Percentiles rank a stretch among this genome's conserved stretches.
Evolutionary conservation across 805 yeast species (phyloP).

Genomic region (Suhomyces kilbournensis): DNA sequence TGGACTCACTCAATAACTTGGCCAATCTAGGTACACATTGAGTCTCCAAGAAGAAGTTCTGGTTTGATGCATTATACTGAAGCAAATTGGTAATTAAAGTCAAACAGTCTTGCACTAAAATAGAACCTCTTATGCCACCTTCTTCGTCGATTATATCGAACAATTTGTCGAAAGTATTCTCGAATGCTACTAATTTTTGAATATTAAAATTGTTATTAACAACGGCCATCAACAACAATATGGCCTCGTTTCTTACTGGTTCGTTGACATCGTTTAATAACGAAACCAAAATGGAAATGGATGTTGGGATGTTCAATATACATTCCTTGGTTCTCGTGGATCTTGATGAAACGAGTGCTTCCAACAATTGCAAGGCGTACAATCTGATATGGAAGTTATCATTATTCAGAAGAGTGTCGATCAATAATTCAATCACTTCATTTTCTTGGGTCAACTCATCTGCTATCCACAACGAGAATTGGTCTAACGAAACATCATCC

Average conservation of each 20-base stretch:
- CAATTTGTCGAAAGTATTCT: constrained; percentile 80
- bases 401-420: constrained; percentile 47
- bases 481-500: constrained; percentile 63
- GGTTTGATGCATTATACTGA: constrained; percentile 84
- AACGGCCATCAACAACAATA: constrained; percentile 76
- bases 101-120: constrained; percentile 88
- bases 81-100: constrained; percentile 69
- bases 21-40: constrained; percentile 70
- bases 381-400: constrained; percentile 73
- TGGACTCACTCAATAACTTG: constrained; percentile 59
- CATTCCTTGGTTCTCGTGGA: constrained; percentile 70
- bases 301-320: constrained; percentile 69
- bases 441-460: constrained; percentile 77
- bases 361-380: constrained; percentile 80
- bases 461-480: constrained; percentile 90
- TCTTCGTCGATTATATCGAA: constrained; percentile 81
- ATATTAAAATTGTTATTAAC: constrained; percentile 80
- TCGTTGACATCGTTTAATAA: constrained; percentile 54
- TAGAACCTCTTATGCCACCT: constrained; percentile 85
- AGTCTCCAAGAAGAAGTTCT: constrained; percentile 82
- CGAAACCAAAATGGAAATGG: constrained; percentile 69
- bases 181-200: constrained; percentile 92
- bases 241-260: constrained; percentile 85
- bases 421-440: constrained; percentile 23
- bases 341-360: constrained; percentile 77